Conservation (phyloP, 768 basidiomycete genomes). For the Rhodotorula paludigena region DNA sequence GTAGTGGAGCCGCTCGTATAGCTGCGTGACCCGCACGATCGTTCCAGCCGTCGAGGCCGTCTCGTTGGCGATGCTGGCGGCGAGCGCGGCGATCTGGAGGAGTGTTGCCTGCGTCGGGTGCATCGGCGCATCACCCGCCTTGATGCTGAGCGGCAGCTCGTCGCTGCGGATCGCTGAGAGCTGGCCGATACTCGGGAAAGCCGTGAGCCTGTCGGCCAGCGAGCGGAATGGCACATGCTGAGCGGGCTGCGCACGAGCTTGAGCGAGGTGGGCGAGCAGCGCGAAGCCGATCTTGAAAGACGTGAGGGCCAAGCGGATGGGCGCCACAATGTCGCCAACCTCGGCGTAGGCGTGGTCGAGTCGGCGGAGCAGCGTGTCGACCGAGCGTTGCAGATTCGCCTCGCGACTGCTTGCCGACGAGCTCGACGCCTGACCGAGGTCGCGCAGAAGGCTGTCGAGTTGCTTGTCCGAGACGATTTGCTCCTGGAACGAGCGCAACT, state of each 20-base stretch:
- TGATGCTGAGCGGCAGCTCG: slow-evolving; percentile 37
- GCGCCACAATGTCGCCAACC: slow-evolving; percentile 64
- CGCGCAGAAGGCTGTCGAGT: slow-evolving; percentile 44
- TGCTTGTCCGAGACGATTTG: slow-evolving; percentile 57
- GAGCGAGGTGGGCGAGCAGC: slow-evolving; percentile 24
- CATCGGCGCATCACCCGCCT: slow-evolving; percentile 31
- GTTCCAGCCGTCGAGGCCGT: slow-evolving; percentile 2
- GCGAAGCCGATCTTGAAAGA: slow-evolving; percentile 66
- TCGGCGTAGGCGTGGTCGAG: slow-evolving; percentile 64
- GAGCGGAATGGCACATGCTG: slow-evolving; percentile 33
- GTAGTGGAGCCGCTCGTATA: slow-evolving; percentile 66
- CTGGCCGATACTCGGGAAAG: slow-evolving; percentile 38
- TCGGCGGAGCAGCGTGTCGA: slow-evolving; percentile 70
- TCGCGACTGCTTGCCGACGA: slow-evolving; percentile 19
- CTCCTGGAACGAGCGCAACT: slow-evolving; percentile 63
- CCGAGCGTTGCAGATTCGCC: slow-evolving; percentile 66
- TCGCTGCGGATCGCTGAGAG: not conserved
- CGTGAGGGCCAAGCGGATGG: slow-evolving; percentile 63
- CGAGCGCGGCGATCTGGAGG: slow-evolving; percentile 42
- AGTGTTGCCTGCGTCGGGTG: slow-evolving; percentile 33
- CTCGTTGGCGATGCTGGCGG: slow-evolving; percentile 50
- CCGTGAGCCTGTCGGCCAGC: slow-evolving; percentile 35
- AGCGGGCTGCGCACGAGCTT: not conserved
- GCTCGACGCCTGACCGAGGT: slow-evolving; percentile 11
- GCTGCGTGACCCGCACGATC: slow-evolving; percentile 50